Base-by-base conservation (phyloP, 768 basidiomycete species). In the Phylloporus arenicola region DNA sequence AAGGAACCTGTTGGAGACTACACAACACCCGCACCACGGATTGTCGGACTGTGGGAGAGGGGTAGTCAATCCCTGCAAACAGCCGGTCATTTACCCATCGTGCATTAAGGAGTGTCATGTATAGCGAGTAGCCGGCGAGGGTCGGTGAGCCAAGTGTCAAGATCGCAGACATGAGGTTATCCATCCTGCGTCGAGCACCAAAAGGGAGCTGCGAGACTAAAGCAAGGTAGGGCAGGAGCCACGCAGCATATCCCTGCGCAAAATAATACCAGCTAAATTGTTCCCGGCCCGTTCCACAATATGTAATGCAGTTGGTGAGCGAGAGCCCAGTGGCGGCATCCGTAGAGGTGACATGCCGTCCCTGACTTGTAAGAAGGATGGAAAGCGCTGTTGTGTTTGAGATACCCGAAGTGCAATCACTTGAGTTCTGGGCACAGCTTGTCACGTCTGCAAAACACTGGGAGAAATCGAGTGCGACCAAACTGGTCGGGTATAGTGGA, bases 191-290 rank as follows among this genome's bases (percentile, higher is more conserved):
- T 11, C 54, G 63, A 25, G 71, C 67, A 7, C 75, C 75, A 20
- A 75, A 79, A 0, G 76, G 78, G n/a, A 79, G 69, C 43, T 76
- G 76, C 0, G 76, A 75, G 17, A 78, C 62, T 7, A 79, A 53
- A 1, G 77, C 75, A 10, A 79, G 68, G 67, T 74, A 77, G 6
- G 77, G 77, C 6, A 79, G 50, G 3, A 78, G 62, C 77, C 77
- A 79, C 0, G 74, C 56, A 8, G 67, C 64, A 56, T 72, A 76
- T 44, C 73, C 62, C 43, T 73, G 71, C 0, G 64, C 45, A 45
- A 64, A 67, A 6, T 17, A 29, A 3, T 17, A 14, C 64, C 62
- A 64, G 14, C 19, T 25, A 22, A 64, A 64, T 8, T 53, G 13
- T 6, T 54, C 50, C 13, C 47, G 51, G 1, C 45, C 44, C 3